Evolutionary conservation across 1,284 basidiomycete species (phyloP), one percentile per base, ranked within the genome.

Genomic region (Heterobasidion annosum): DNA sequence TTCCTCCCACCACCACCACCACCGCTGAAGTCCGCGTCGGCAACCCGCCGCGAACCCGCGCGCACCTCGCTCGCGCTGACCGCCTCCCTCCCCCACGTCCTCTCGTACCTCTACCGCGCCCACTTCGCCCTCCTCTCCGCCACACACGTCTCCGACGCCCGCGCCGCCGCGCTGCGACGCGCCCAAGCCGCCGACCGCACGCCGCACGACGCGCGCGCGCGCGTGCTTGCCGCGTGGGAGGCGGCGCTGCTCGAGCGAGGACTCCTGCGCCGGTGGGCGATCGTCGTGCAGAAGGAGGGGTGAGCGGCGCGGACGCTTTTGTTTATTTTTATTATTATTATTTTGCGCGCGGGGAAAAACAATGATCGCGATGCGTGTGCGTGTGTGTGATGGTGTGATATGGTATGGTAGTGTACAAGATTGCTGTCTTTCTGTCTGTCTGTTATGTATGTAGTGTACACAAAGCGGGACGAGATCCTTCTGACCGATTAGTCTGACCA

Each of bases 181-280:
- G 37, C n/a, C 37, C 12, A 40, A 8, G 37, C 10, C 12, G 37
- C 37, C 25, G 25, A 3, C 4, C n/a, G 10, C 37, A 10, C 10
- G 10, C 12, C 37, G 37, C 10, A 0, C 12, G 18, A 3, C 43
- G 37, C 16, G 25, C 32, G n/a, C 50, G 51, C n/a, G 13, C 34
- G 40, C 44, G 5, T 12, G 52, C 52, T 34, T 18, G 49, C 37
- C 3, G 8, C 12, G 48, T 57, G 56, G 55, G 55, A 56, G 48
- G 52, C 52, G 7, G 55, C 55, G 19, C 35, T 56, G 18, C 34
- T 56, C 15, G 45, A 56, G 19, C 49, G 32, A n/a, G 50, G 56
- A 9, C 12, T 55, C 49, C 19, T 57, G 50, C 19, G 33, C 32
- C 45, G 52, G 34, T 54, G 56, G 56, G 47, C 47, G 54, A 51